Percentiles rank a stretch among this genome's conserved stretches.
Conservation (phyloP, 345 rosid genomes). For the Pistacia vera region DNA sequence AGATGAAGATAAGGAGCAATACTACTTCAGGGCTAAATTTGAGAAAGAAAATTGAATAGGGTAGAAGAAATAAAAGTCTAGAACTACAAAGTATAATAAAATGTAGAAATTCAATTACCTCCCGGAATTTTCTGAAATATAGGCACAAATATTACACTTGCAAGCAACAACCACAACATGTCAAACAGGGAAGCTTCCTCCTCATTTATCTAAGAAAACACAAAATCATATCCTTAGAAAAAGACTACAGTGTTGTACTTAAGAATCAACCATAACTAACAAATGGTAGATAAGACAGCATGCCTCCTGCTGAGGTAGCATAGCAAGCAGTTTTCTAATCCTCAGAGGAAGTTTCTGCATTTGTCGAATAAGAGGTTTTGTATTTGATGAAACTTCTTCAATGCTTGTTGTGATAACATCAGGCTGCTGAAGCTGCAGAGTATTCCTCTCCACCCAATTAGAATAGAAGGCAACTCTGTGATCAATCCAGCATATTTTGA, state of each 20-base stretch:
- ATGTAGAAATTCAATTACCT: slow-evolving; percentile 46
- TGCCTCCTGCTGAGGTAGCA: slow-evolving; percentile 93
- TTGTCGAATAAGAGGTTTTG: slow-evolving; percentile 68
- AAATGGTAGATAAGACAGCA: slow-evolving; percentile 17
- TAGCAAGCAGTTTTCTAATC: slow-evolving; percentile 66
- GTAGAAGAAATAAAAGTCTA: slow-evolving; percentile 1
- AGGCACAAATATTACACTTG: slow-evolving; percentile 98
- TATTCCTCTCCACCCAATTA: slow-evolving; percentile 61
- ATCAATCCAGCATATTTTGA: slow-evolving; percentile 26
- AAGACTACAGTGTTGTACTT: slow-evolving; percentile 6
- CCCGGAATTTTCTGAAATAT: slow-evolving; percentile 98
- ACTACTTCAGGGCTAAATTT: not conserved
- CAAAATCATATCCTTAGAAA: slow-evolving; percentile 16
- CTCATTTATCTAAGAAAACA: slow-evolving; percentile 71
- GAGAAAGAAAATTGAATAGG: slow-evolving; percentile 18
- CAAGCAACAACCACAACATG: slow-evolving; percentile 86
- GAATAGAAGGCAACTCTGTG: slow-evolving; percentile 73
- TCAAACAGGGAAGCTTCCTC: slow-evolving; percentile 97
- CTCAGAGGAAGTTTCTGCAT: slow-evolving; percentile 70
- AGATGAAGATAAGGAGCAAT: slow-evolving; percentile 7
- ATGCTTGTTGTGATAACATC: slow-evolving; percentile 61
- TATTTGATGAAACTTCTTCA: slow-evolving; percentile 77
- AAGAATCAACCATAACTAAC: slow-evolving; percentile 18
- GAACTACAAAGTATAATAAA: not conserved
- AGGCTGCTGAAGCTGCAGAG: slow-evolving; percentile 71